Percentiles rank a stretch among this genome's conserved stretches.
These are phyloP conservation scores for Dichomitus squalens DNA, from an alignment of 1,284 basidiomycete genomes.

Conservation along the genomic window DNA sequence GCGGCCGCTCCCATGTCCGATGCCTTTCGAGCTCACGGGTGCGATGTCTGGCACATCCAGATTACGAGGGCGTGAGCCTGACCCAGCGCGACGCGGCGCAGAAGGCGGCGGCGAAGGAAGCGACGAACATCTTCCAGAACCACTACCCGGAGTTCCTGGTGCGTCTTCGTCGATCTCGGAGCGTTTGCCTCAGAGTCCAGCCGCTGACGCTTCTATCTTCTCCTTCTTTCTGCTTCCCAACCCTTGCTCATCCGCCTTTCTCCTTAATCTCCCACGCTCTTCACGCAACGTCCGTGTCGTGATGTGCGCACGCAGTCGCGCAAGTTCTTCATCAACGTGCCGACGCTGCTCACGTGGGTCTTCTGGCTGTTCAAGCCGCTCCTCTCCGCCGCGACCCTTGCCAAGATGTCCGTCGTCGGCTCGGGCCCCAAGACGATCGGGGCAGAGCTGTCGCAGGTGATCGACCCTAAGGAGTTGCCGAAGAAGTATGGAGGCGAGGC, in stretches of 20 bases:
- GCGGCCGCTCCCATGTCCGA: not conserved
- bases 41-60: conserved; percentile 35
- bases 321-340: conserved; percentile 82
- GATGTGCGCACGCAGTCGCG: conserved; percentile 46
- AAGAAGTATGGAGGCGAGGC: conserved; percentile 65
- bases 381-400: conserved; percentile 66
- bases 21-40: not conserved
- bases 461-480: conserved; percentile 61
- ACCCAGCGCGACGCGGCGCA: conserved; percentile 62
- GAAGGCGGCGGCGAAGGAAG: conserved; percentile 73
- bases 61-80: conserved; percentile 74
- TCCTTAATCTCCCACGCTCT: not conserved
- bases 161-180: conserved; percentile 27
- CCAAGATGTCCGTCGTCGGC: conserved; percentile 80
- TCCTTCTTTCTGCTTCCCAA: not conserved
- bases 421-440: conserved; percentile 56
- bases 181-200: not conserved
- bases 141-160: conserved; percentile 81
- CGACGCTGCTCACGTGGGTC: conserved; percentile 72
- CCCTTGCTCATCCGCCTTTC: too few species aligned
- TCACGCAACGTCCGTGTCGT: not conserved
- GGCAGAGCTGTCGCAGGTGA: conserved; percentile 55
- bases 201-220: not conserved
- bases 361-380: conserved; percentile 83
- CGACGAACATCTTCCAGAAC: conserved; percentile 67